These are phyloP conservation scores for Candida xyloterini DNA, from an alignment of 805 yeast species.

Conservation along the genomic window DNA sequence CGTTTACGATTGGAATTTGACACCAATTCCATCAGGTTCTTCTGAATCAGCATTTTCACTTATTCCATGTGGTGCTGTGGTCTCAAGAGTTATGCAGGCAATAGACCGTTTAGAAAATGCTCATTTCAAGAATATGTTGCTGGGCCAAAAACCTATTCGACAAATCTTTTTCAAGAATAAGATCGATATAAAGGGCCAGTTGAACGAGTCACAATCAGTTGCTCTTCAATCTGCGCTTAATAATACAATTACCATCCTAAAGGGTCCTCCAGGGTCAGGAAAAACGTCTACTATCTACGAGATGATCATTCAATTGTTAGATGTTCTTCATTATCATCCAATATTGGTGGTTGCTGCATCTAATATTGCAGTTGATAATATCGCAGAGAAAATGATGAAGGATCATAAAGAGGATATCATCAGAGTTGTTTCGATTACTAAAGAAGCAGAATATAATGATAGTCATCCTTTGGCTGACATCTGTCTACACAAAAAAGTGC, in stretches of 20 bases:
- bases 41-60: slow-evolving; percentile 31
- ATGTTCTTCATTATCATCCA: slow-evolving; percentile 56
- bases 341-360: slow-evolving; percentile 74
- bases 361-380: slow-evolving; percentile 71
- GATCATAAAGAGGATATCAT: slow-evolving; percentile 50
- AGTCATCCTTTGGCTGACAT: slow-evolving; percentile 55
- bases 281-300: slow-evolving; percentile 84
- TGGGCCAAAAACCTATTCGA: slow-evolving; percentile 30
- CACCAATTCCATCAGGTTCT: slow-evolving; percentile 24
- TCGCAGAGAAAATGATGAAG: slow-evolving; percentile 62
- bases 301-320: slow-evolving; percentile 68
- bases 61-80: slow-evolving; percentile 62
- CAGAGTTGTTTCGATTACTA: slow-evolving; percentile 57
- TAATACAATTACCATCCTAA: slow-evolving; percentile 52
- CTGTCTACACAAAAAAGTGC: slow-evolving; percentile 62
- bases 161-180: slow-evolving; percentile 53
- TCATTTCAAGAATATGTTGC: slow-evolving; percentile 40
- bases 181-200: slow-evolving; percentile 45
- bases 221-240: slow-evolving; percentile 75
- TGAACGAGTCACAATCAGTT: slow-evolving; percentile 68
- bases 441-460: slow-evolving; percentile 57
- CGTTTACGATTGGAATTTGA: slow-evolving; percentile 46
- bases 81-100: slow-evolving; percentile 60
- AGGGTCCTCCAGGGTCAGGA: slow-evolving; percentile 83
- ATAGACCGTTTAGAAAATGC: slow-evolving; percentile 57